phyloP scores from a whole-genome alignment of 176 grass and related monocot species.

The Pontederia crassipes region DNA sequence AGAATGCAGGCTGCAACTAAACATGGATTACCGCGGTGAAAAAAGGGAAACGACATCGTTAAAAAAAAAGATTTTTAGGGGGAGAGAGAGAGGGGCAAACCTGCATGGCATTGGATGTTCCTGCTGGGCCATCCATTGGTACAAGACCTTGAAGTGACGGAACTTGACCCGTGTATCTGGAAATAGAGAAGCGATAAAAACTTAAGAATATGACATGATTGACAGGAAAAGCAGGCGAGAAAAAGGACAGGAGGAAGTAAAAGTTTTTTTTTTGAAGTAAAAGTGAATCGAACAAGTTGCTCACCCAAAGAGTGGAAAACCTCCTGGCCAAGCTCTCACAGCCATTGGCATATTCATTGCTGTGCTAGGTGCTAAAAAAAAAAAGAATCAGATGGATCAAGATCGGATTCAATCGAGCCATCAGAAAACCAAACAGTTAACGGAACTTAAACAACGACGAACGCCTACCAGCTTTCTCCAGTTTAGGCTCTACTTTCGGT shows the following conservation, averaged over 20 bases:
- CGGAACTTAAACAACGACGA: slow-evolving; percentile 1
- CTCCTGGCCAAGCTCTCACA: slow-evolving; percentile 61
- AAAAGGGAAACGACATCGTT: neutral
- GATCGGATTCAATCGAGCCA: neutral
- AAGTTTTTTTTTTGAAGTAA: neutral
- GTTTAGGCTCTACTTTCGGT: slow-evolving; percentile 55
- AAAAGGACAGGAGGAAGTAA: neutral
- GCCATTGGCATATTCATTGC: slow-evolving; percentile 57
- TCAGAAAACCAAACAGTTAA: slow-evolving; percentile 3
- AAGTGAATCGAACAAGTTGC: slow-evolving; percentile 2
- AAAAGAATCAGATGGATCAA: slow-evolving; percentile 3
- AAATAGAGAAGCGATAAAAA: slow-evolving; percentile 3
- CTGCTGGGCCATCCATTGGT: slow-evolving; percentile 49
- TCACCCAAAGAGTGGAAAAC: slow-evolving; percentile 75
- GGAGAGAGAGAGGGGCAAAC: slow-evolving; percentile 24
- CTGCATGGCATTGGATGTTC: slow-evolving; percentile 47
- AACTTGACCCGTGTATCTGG: slow-evolving; percentile 75
- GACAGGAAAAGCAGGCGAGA: too few species aligned
- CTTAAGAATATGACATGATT: too few species aligned
- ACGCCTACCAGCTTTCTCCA: slow-evolving; percentile 63
- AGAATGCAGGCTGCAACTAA: slow-evolving; percentile 43
- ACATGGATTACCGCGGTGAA: neutral
- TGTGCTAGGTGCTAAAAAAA: slow-evolving; percentile 33
- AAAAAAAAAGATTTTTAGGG: neutral
- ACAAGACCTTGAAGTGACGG: slow-evolving; percentile 56